Evolutionary conservation across 345 rosid genomes (phyloP), one percentile per base, ranked within the genome.

Genomic region (Sonneratia alba): DNA sequence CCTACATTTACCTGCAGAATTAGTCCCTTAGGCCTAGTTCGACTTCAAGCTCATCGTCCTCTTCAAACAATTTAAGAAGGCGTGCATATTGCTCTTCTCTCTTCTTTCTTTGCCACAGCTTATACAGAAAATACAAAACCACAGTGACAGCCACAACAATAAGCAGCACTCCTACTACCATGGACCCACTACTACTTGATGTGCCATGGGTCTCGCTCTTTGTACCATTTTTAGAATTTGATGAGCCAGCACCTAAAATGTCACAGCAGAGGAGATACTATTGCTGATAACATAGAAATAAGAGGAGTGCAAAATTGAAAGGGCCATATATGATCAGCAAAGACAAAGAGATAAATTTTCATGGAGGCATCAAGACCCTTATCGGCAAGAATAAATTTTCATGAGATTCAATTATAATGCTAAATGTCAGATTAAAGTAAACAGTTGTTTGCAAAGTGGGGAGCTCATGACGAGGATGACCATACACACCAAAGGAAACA

Each of bases 51-150:
- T 95, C 99, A 74, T 89, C 96, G 74, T 92, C 99, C 82, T 95
- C 99, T 84, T 95, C 99, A 68, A 95, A 96, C 81, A 96, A 82
- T 82, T 92, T 96, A 75, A 92, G 77, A 32, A 96, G 93, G 27
- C 94, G 88, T 45, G 99, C 99, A 76, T 91, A 91, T 78, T 92
- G 99, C 84, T 92, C 97, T 9, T 92, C 96, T 77, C 98, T 81
- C 82, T 92, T 96, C 92, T 92, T 96, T 91, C 84, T 95, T 75
- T 92, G 96, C 97, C 97, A 92, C 19, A 90, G 73, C 85, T 92
- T 92, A 87, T 81, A 89, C 36, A 96, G 85, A 78, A 87, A 80
- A 76, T 89, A 82, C 2, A 87, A 82, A 77, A 91, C 81, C 78
- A 84, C 73, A 12, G 76, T 89, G 48, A 88, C 77, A 18, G 81